Evolutionary conservation across 352 stramenopile genomes (phyloP).

Genomic region (Pythium sp.): DNA sequence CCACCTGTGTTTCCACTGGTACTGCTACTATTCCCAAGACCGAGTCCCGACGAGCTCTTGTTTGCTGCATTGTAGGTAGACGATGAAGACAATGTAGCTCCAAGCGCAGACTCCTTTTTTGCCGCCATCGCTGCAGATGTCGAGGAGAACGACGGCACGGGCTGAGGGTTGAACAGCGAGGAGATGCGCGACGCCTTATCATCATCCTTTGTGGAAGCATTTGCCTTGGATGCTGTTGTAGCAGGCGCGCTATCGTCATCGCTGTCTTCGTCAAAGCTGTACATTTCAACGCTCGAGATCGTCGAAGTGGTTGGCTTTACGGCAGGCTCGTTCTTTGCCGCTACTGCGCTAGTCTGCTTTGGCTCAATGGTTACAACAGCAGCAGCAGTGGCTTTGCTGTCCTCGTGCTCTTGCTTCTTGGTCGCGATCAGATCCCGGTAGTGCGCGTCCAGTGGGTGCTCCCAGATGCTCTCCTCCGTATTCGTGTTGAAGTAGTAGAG

Average conservation of each 20-base stretch:
- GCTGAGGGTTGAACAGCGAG: constrained; percentile 14
- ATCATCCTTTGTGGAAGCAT: not conserved
- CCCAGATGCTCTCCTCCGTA: constrained; percentile 63
- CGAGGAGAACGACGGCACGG: constrained; percentile 12
- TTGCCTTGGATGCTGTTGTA: not conserved
- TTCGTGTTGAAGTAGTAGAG: constrained; percentile 67
- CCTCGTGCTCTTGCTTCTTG: constrained; percentile 34
- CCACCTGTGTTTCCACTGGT: no score
- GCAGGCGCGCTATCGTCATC: constrained; percentile 22
- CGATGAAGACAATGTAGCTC: not conserved
- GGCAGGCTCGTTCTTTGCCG: not conserved
- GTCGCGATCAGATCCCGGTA: constrained; percentile 50
- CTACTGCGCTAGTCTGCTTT: not conserved
- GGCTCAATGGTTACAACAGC: not conserved
- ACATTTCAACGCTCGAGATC: constrained; percentile 36
- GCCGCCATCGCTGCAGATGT: constrained; percentile 4
- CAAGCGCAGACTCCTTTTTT: not conserved
- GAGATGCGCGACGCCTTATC: constrained; percentile 10
- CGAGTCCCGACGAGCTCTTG: not conserved
- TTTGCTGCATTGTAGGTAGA: not conserved
- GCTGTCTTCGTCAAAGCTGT: constrained; percentile 46
- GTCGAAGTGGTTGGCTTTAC: not conserved
- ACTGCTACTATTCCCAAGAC: constrained; percentile 4
- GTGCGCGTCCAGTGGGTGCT: constrained; percentile 54
- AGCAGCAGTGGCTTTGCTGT: constrained; percentile 1